Evolutionary conservation across 2,329 filamentous ascomycete species (phyloP).

Genomic region (Fusarium newnesense): DNA sequence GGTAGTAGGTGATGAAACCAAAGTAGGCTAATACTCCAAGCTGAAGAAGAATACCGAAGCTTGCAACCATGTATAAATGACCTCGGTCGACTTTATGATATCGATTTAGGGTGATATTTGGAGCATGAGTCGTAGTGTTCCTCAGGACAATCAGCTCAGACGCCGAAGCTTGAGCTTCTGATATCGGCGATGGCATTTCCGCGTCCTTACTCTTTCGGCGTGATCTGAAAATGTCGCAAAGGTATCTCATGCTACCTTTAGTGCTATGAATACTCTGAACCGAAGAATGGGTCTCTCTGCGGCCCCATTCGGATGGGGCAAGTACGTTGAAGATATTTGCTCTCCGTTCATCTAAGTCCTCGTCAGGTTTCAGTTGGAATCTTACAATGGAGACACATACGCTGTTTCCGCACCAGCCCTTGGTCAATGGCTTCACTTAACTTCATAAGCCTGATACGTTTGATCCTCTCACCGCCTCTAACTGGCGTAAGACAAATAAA

Average conservation of each 20-base stretch:
- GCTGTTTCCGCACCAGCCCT: not conserved
- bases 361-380: not conserved
- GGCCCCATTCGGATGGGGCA: not conserved
- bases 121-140: not conserved
- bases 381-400: not conserved
- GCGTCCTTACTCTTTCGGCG: not conserved
- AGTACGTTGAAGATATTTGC: rapidly evolving
- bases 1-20: conserved; percentile 16
- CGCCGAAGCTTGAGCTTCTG: not conserved
- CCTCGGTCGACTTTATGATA: not conserved
- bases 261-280: too few species aligned
- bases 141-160: not conserved
- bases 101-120: not conserved
- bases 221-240: not conserved
- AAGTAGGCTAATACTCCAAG: conserved; percentile 36
- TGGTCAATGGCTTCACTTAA: not conserved
- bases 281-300: too few species aligned
- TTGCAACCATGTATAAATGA: not conserved
- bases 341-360: not conserved
- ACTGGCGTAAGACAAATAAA: not conserved
- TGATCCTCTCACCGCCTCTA: not conserved
- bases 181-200: rapidly evolving
- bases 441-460: not conserved
- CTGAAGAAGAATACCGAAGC: conserved; percentile 35
- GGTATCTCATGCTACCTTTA: not conserved